Base-by-base conservation (phyloP, 495 filamentous ascomycete species). In the Parachaetomium inaequale region DNA sequence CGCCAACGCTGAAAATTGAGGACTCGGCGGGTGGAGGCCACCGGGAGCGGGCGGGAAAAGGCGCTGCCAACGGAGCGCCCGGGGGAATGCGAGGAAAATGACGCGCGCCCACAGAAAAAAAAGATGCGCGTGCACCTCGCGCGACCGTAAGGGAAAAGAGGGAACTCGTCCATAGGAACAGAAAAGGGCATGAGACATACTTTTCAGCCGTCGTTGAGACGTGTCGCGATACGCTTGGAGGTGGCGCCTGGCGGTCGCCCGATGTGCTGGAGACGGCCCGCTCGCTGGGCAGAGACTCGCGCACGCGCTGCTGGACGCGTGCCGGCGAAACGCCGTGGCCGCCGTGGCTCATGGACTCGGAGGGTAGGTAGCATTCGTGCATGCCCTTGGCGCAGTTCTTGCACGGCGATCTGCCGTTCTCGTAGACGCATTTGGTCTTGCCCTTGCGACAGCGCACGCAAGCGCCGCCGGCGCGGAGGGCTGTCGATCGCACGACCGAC, bases 341-440 rank as follows among this genome's bases (percentile, higher is more conserved):
- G 57, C 79, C 78, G 58, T 79, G 78, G 67, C 74, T 72, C 74
- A 79, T 78, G 23, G 73, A 75, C 70, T 82, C 79, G 12, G 78
- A 81, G 21, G 79, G 79, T 4, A 82, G 70, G 66, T 82, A 82
- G 66, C 79, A 82, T 55, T 82, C 79, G 65, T 82, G 79, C 73
- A 81, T 72, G 55, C 79, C 79, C 64, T 82, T 82, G n/a, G 79
- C 76, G 66, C 79, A 82, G 68, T 82, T 82, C 65, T 77, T 76
- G 69, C 79, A 82, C 21, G 79, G 79, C 17, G 79, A 77, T 42
- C 77, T 63, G 50, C 79, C 79, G 63, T 77, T 81, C 51, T 81
- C 78, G 71, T 82, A 82, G 59, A 82, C 78, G 53, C 79, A 82
- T 45, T 81, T 81, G 19, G 79, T 82, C 66, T 82, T 82, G 72